Evolutionary conservation across 495 filamentous ascomycete genomes (phyloP), one percentile per base, ranked within the genome.

Genomic region (Penicillium pancosmium): DNA sequence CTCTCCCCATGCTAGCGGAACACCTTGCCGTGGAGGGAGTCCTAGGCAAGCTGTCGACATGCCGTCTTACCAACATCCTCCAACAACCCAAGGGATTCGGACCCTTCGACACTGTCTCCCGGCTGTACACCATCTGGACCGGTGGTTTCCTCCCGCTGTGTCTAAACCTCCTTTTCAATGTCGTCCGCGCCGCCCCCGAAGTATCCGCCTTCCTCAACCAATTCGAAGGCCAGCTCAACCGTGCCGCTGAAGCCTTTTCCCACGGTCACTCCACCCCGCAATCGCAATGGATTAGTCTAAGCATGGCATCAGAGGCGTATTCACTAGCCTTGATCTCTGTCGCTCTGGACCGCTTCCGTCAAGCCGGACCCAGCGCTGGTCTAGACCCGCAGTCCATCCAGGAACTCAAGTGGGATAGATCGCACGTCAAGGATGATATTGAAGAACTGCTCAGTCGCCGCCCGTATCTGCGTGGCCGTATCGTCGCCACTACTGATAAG

Each of bases 1-100:
- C 81, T 38, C 78, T 98, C 4, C 89, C 89, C n/a, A 64, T 82
- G 18, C 80, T 98, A 21, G 94, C 94, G 8, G 93, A 98, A 67
- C 88, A 91, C 54, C 83, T 98, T 35, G 94, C 93, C 5, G 86
- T 89, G 33, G 91, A 96, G 66, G 92, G 85, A 51, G 79, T 96
- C 5, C 82, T 98, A 1, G 80, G 85, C 53, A 87, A 89, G 48
- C 78, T 98, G 35, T 84, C 86, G 11, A 85, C 87, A n/a, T 90
- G 92, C 52, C 90, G 84, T 44, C 74, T 97, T 4, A 84, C 88
- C 9, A 82, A 84, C 43, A 84, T 87, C 68, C 84, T 95, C 65
- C 82, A 85, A 1, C 84, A 87, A 43, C 71, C 80, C 31, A 86
- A 86, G 50, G 81, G 83, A 51, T 88, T 92, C 53, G 84, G 86